phyloP scores from a whole-genome alignment of 441 rosid genomes.

The Pelargonium australe region DNA sequence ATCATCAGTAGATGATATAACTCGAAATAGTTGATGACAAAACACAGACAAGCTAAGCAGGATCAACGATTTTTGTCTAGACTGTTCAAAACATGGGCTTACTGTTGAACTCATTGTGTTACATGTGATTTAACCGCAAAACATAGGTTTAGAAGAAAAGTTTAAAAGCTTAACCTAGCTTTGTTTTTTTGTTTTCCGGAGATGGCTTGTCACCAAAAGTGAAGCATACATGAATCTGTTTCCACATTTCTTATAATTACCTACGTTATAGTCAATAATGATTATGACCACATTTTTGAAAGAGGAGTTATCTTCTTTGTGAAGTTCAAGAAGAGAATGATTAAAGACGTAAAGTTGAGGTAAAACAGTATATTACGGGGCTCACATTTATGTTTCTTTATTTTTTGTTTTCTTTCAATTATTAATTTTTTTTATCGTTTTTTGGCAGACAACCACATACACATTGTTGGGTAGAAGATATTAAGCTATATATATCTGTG shows the following conservation, averaged over 20 bases:
- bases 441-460: constrained; percentile 54
- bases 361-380: constrained; percentile 32
- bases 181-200: background rate
- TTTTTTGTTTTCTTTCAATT: constrained; percentile 24
- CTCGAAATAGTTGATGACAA: constrained; percentile 19
- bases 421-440: constrained; percentile 32
- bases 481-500: constrained; percentile 26
- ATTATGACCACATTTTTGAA: background rate
- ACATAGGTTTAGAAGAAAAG: constrained; percentile 10
- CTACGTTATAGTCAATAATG: background rate
- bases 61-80: constrained; percentile 20
- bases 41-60: constrained; percentile 16
- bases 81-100: background rate
- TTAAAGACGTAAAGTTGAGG: background rate
- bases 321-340: constrained; percentile 24
- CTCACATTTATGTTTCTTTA: constrained; percentile 26
- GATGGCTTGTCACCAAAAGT: background rate
- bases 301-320: constrained; percentile 14
- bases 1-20: background rate
- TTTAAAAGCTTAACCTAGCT: background rate
- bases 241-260: background rate
- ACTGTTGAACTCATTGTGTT: constrained; percentile 5
- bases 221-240: background rate
- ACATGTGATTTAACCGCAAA: background rate
- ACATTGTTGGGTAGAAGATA: constrained; percentile 27